phyloP scores from a whole-genome alignment of 2,329 filamentous ascomycete genomes.

The Sporothrix brasiliensis region DNA sequence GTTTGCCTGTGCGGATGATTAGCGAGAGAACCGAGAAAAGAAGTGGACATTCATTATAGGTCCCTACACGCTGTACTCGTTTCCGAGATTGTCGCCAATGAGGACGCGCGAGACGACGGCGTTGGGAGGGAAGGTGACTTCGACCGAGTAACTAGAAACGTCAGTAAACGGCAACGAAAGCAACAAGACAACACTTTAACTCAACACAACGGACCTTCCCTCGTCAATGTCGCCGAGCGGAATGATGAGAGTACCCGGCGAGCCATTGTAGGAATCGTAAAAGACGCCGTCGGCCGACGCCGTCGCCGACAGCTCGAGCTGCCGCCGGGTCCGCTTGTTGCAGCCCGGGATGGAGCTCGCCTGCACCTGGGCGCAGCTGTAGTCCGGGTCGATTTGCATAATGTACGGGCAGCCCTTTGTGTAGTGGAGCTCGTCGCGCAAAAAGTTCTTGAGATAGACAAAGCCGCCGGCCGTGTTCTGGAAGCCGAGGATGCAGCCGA shows the following conservation, averaged over 20 bases:
- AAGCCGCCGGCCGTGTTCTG: constrained; percentile 23
- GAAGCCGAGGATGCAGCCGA: constrained; percentile 22
- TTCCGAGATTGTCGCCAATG: background rate
- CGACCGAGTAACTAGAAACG: background rate
- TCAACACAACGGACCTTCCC: background rate
- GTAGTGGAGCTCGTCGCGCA: background rate
- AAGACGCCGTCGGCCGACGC: background rate
- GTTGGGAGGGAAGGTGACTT: background rate
- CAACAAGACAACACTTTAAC: background rate
- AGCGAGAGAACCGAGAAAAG: no score
- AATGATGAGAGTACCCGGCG: background rate
- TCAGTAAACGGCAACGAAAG: background rate
- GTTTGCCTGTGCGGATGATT: background rate
- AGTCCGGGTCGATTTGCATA: background rate
- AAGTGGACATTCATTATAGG: no score
- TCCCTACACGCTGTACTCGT: background rate
- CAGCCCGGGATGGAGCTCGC: constrained; percentile 1
- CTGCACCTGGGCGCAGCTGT: background rate
- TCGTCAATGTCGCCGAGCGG: background rate
- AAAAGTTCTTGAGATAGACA: background rate
- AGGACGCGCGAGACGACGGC: constrained; percentile 3
- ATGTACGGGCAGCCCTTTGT: background rate
- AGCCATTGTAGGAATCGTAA: background rate
- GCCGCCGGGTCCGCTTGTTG: background rate
- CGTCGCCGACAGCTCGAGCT: background rate